Evolutionary conservation across 805 yeast species (phyloP).

Genomic region (Pichia deserticola): DNA sequence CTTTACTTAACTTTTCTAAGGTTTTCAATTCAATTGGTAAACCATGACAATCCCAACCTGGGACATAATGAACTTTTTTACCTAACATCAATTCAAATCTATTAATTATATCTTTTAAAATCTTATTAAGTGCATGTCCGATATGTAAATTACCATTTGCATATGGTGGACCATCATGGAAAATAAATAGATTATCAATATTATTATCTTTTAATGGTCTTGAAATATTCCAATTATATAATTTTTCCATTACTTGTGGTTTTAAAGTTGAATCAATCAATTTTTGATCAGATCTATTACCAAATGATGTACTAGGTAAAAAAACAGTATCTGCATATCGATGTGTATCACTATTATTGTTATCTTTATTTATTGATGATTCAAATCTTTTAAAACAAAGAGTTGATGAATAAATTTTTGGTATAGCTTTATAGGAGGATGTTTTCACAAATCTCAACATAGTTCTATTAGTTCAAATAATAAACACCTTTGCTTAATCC

Average conservation of each 20-base stretch:
- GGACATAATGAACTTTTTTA: slow-evolving; percentile 59
- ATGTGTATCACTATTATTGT: neutral
- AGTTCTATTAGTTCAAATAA: too few species aligned
- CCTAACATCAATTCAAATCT: slow-evolving; percentile 59
- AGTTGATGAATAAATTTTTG: too few species aligned
- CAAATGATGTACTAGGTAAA: slow-evolving; percentile 64
- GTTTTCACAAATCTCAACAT: too few species aligned
- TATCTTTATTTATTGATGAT: neutral
- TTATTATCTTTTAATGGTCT: slow-evolving; percentile 17
- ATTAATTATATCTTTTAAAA: slow-evolving; percentile 77
- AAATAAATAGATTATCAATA: slow-evolving; percentile 43
- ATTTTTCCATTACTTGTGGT: slow-evolving; percentile 46
- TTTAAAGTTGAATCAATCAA: slow-evolving; percentile 36
- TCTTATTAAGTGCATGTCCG: slow-evolving; percentile 88
- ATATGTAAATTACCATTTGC: slow-evolving; percentile 92
- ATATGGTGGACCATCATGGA: slow-evolving; percentile 98
- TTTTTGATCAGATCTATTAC: slow-evolving; percentile 48
- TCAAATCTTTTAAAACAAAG: too few species aligned
- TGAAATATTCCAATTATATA: slow-evolving; percentile 59
- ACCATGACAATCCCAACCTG: slow-evolving; percentile 99
- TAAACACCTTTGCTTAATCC: too few species aligned
- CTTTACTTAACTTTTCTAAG: slow-evolving; percentile 36
- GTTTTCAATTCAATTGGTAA: slow-evolving; percentile 92
- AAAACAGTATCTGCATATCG: slow-evolving; percentile 20
- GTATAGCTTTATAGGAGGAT: too few species aligned